A percentile compares a stretch with the other conserved stretches of the same genome.
phyloP scores from a whole-genome alignment of 345 rosid genomes.

The Salix caprea region DNA sequence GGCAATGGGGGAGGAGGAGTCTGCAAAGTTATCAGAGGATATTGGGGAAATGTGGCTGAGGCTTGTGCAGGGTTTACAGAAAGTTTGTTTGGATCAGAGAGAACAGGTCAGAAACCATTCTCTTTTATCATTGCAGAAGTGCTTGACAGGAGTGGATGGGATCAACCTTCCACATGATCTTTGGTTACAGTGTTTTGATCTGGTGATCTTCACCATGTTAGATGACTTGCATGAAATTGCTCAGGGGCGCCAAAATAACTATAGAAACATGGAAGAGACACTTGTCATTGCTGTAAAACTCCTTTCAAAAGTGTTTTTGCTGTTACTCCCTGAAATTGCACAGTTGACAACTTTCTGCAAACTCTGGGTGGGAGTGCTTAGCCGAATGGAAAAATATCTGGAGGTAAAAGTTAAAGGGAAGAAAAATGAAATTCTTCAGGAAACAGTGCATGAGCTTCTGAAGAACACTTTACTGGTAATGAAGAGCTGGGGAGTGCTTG shows the following conservation, averaged over 20 bases:
- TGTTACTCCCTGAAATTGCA: constrained; percentile 61
- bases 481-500: constrained; percentile 78
- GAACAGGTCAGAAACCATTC: constrained; percentile 96
- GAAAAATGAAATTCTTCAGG: constrained; percentile 92
- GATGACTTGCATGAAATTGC: constrained; percentile 96
- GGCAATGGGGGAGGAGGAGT: constrained; percentile 71
- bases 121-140: constrained; percentile 74
- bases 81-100: constrained; percentile 98
- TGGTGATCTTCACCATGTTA: constrained; percentile 86
- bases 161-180: constrained; percentile 60
- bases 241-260: constrained; percentile 84
- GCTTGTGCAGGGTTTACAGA: constrained; percentile 88
- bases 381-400: constrained; percentile 88
- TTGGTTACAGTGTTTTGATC: constrained; percentile 88
- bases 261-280: constrained; percentile 90
- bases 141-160: constrained; percentile 75
- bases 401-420: constrained; percentile 82
- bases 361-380: constrained; percentile 86
- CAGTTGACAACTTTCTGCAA: constrained; percentile 85
- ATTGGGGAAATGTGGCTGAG: constrained; percentile 97
- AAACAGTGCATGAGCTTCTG: constrained; percentile 75
- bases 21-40: constrained; percentile 63
- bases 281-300: constrained; percentile 74
- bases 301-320: constrained; percentile 70
- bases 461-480: constrained; percentile 76